A percentile compares a stretch with the other conserved stretches of the same genome.
phyloP scores from a whole-genome alignment of 768 basidiomycete genomes.

The Boletus vinaceobasis region DNA sequence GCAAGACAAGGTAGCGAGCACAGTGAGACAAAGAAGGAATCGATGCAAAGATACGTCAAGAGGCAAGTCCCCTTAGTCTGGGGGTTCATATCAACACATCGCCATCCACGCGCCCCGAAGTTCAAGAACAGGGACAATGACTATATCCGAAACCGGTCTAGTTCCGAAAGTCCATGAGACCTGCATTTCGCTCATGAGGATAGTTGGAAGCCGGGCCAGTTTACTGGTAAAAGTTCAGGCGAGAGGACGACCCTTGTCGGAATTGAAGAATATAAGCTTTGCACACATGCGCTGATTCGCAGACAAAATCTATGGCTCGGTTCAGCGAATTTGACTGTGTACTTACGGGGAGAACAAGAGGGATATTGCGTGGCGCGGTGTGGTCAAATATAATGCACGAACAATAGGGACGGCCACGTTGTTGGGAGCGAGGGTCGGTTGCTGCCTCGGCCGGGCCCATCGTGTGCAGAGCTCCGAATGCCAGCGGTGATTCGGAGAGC shows the following conservation, averaged over 20 bases:
- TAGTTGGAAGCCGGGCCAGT: constrained; percentile 1
- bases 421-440: constrained; percentile 18
- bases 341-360: constrained; percentile 14
- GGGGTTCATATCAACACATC: constrained; percentile 19
- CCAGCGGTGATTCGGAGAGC: background rate
- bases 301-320: constrained; percentile 3
- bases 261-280: constrained; percentile 19
- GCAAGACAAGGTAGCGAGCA: constrained; percentile 36
- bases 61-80: constrained; percentile 6
- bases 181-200: constrained; percentile 15
- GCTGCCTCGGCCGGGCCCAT: constrained; percentile 3
- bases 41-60: constrained; percentile 17
- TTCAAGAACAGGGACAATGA: constrained; percentile 29
- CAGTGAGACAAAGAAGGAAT: constrained; percentile 22
- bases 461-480: background rate
- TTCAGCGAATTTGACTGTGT: background rate
- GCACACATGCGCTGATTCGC: constrained; percentile 1
- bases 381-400: constrained; percentile 14
- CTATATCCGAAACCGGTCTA: constrained; percentile 37
- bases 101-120: constrained; percentile 14
- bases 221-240: constrained; percentile 10
- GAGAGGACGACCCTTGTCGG: constrained; percentile 11
- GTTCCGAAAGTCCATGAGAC: constrained; percentile 23
- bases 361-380: background rate
- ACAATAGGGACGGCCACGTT: constrained; percentile 26